Conservation (phyloP, 768 basidiomycete genomes). For the Lanmaoa rubissima region DNA sequence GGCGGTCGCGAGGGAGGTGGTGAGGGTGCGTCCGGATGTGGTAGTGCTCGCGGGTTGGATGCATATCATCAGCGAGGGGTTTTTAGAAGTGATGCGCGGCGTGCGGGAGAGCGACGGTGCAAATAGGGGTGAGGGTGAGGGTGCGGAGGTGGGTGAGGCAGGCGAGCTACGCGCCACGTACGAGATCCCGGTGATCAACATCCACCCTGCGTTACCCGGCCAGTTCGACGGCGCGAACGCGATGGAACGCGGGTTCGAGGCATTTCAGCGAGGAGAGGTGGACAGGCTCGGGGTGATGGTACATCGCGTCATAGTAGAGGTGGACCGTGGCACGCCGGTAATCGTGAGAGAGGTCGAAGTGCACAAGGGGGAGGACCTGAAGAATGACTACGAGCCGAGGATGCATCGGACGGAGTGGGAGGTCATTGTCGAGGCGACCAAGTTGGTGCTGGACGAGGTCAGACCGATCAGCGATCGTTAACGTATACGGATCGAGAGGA, state of each 20-base stretch:
- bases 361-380: slow-evolving; percentile 68
- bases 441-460: slow-evolving; percentile 59
- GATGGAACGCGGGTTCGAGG: slow-evolving; percentile 85
- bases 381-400: slow-evolving; percentile 59
- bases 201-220: slow-evolving; percentile 94
- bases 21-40: slow-evolving; percentile 68
- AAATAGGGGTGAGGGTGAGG: background rate
- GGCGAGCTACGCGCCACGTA: slow-evolving; percentile 20
- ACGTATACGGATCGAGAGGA: background rate
- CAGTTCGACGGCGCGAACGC: slow-evolving; percentile 96
- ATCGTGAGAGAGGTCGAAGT: slow-evolving; percentile 79
- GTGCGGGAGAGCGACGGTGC: slow-evolving; percentile 9
- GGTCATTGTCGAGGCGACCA: slow-evolving; percentile 85
- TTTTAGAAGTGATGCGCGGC: slow-evolving; percentile 61
- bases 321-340: slow-evolving; percentile 89
- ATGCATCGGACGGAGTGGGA: slow-evolving; percentile 86
- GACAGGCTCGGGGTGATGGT: slow-evolving; percentile 85
- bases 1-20: slow-evolving; percentile 70
- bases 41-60: slow-evolving; percentile 99
- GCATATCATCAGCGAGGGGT: slow-evolving; percentile 87
- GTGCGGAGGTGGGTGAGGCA: slow-evolving; percentile 31
- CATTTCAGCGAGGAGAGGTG: slow-evolving; percentile 82
- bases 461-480: slow-evolving; percentile 20
- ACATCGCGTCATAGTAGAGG: slow-evolving; percentile 88
- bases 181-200: slow-evolving; percentile 83